Evolutionary conservation across 2,329 filamentous ascomycete species (phyloP).

Genomic region (Ilyonectria destructans): DNA sequence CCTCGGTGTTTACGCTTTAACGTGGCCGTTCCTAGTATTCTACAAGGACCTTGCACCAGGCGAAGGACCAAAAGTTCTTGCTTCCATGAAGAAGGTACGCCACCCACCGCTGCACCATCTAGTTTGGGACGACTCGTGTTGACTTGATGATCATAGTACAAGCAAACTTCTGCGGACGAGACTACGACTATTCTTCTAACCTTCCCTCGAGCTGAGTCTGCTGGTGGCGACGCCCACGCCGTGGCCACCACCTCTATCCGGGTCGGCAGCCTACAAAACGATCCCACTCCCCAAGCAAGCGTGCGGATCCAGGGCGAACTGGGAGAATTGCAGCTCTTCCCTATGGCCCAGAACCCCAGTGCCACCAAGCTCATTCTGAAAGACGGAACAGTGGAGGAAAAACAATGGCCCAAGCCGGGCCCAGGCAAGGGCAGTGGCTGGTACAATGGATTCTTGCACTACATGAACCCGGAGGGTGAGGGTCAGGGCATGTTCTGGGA

Average conservation of each 20-base stretch:
- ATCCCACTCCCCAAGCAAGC: conserved; percentile 74
- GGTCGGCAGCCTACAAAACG: conserved; percentile 61
- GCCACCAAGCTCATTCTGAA: conserved; percentile 74
- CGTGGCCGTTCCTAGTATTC: conserved; percentile 90
- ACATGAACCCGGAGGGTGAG: conserved; percentile 60
- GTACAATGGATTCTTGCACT: conserved; percentile 31
- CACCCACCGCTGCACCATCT: neutral
- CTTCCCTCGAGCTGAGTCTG: conserved; percentile 72
- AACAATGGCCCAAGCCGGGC: conserved; percentile 67
- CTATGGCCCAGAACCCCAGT: conserved; percentile 77
- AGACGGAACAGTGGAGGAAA: conserved; percentile 61
- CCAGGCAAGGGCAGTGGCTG: conserved; percentile 51
- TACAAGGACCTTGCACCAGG: conserved; percentile 76
- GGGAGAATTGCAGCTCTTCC: conserved; percentile 85
- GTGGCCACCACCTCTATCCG: conserved; percentile 79
- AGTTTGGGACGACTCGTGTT: neutral
- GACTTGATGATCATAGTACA: conserved; percentile 12
- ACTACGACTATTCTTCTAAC: conserved; percentile 81
- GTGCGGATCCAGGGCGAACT: conserved; percentile 85
- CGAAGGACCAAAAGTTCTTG: conserved; percentile 78
- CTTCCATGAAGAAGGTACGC: conserved; percentile 67
- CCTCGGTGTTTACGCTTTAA: conserved; percentile 88
- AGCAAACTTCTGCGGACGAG: conserved; percentile 80
- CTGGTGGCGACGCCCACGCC: conserved; percentile 71
- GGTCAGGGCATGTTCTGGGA: conserved; percentile 92